phyloP scores from a whole-genome alignment of 164 flowering plant genomes.

The Annona squamosa region DNA sequence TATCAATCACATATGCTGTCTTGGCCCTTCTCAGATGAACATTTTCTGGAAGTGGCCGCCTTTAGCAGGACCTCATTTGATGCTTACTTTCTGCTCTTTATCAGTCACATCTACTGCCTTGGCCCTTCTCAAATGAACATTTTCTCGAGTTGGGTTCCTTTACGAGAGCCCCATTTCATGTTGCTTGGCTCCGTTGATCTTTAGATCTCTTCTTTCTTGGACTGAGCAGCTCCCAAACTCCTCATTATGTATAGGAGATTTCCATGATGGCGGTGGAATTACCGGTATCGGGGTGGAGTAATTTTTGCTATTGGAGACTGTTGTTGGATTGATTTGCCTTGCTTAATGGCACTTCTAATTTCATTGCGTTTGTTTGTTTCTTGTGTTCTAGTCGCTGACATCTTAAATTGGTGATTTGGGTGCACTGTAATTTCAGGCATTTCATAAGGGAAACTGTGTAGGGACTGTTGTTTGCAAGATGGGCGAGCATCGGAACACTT shows the following conservation, averaged over 20 bases:
- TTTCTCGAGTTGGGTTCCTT: neutral
- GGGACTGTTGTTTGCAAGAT: constrained; percentile 97
- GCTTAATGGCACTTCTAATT: too few species aligned
- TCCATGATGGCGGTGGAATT: too few species aligned
- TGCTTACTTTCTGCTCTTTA: neutral
- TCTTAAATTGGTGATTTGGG: neutral
- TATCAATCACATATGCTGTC: neutral
- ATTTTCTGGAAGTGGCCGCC: too few species aligned
- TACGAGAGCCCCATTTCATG: neutral
- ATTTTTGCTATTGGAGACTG: too few species aligned
- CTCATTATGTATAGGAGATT: too few species aligned
- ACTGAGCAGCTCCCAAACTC: too few species aligned
- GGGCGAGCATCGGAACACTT: constrained; percentile 86
- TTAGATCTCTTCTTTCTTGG: too few species aligned
- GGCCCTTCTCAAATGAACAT: neutral
- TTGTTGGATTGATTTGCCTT: too few species aligned
- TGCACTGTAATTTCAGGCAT: constrained; percentile 47
- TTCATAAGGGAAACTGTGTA: constrained; percentile 71
- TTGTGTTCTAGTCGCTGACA: neutral
- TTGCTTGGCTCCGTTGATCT: too few species aligned
- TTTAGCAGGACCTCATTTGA: too few species aligned
- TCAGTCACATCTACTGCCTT: neutral
- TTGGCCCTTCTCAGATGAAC: neutral
- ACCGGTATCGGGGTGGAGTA: too few species aligned
- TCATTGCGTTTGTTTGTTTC: neutral